Conservation (phyloP, 2,329 filamentous ascomycete species). For the Sphaerulina musiva region DNA sequence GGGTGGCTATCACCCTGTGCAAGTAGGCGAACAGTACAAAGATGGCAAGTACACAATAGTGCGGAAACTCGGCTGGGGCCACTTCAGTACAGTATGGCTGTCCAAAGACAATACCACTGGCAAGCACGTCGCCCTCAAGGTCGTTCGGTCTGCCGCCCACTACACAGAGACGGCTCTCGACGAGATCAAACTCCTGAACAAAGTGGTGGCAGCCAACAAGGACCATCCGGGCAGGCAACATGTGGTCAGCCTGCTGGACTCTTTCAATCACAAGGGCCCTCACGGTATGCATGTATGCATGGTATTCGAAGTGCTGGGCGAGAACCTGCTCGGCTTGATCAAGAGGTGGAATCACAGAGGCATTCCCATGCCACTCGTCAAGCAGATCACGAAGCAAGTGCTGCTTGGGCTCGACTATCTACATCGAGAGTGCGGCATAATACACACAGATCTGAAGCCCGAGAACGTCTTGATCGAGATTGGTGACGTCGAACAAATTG, state of each 20-base stretch:
- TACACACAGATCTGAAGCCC: conserved; percentile 94
- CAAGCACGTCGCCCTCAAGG: conserved; percentile 96
- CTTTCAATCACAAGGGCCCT: conserved; percentile 94
- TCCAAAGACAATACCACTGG: conserved; percentile 76
- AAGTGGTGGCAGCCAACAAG: conserved; percentile 91
- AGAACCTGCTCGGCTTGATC: conserved; percentile 90
- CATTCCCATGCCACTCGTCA: conserved; percentile 92
- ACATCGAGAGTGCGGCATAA: conserved; percentile 96
- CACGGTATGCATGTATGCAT: conserved; percentile 97
- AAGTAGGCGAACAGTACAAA: conserved; percentile 93
- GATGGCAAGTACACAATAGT: conserved; percentile 94
- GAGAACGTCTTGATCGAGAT: conserved; percentile 99
- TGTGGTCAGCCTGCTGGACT: conserved; percentile 91
- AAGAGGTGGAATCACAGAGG: conserved; percentile 98
- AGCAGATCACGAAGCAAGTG: conserved; percentile 98
- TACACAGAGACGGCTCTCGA: conserved; percentile 98
- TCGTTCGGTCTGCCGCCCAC: conserved; percentile 93
- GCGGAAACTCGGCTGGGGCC: conserved; percentile 94
- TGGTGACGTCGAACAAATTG: conserved; percentile 96
- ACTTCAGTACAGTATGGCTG: conserved; percentile 94
- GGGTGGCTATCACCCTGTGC: conserved; percentile 93
- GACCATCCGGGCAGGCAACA: conserved; percentile 90
- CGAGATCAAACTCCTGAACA: conserved; percentile 96
- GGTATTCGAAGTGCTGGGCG: conserved; percentile 96
- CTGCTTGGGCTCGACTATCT: conserved; percentile 91